phyloP scores from a whole-genome alignment of 306 rosid genomes.

The Sicyos baderoa region DNA sequence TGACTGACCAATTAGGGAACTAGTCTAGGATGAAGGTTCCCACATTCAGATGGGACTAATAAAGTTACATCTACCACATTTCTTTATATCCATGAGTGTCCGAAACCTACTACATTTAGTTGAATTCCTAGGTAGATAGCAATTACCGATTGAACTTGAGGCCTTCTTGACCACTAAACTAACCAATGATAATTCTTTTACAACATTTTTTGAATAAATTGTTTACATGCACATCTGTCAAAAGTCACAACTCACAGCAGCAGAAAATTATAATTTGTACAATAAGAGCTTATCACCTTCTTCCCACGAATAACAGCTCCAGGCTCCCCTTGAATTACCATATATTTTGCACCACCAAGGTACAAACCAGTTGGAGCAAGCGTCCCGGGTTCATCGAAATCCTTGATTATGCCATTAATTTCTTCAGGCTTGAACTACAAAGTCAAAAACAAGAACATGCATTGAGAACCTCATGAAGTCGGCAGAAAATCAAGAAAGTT shows the following conservation, averaged over 20 bases:
- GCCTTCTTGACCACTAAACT: too few relatives aligned
- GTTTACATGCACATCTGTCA: not conserved
- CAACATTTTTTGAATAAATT: not conserved
- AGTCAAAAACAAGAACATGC: slow-evolving; percentile 13
- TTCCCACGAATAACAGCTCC: slow-evolving; percentile 67
- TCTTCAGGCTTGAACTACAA: slow-evolving; percentile 49
- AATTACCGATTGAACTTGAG: too few relatives aligned
- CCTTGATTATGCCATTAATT: slow-evolving; percentile 36
- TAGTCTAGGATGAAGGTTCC: not conserved
- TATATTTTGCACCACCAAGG: slow-evolving; percentile 57
- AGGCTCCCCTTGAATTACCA: slow-evolving; percentile 68
- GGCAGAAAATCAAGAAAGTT: not conserved
- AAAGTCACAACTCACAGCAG: too few relatives aligned
- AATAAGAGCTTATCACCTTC: slow-evolving; percentile 46
- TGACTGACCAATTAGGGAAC: too few relatives aligned
- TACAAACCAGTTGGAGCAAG: slow-evolving; percentile 67
- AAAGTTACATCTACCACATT: not conserved
- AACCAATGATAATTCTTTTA: not conserved
- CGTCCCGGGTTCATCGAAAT: slow-evolving; percentile 49
- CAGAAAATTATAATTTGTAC: not conserved
- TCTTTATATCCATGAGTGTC: too few relatives aligned
- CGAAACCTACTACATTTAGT: too few relatives aligned
- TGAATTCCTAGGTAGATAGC: too few relatives aligned
- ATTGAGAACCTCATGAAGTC: not conserved
- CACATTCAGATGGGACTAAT: not conserved